Conservation (phyloP, 768 basidiomycete species). For the Naematelia encephala region DNA sequence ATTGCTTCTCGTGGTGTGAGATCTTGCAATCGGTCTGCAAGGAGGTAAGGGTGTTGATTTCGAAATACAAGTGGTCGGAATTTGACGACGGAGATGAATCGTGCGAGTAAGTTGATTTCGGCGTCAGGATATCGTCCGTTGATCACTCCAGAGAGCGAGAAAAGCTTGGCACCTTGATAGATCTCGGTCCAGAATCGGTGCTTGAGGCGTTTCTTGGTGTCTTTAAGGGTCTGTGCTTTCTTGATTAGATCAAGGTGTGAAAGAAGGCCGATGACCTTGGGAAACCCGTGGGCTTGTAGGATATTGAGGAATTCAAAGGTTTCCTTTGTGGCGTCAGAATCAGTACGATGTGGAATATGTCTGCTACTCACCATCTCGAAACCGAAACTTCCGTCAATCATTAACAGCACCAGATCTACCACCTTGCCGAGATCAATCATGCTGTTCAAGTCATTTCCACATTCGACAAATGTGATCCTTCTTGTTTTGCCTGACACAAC, state of each 20-base stretch:
- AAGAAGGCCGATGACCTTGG: slow-evolving; percentile 94
- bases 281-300: slow-evolving; percentile 94
- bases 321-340: slow-evolving; percentile 61
- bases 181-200: slow-evolving; percentile 99
- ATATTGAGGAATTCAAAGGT: slow-evolving; percentile 98
- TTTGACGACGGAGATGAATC: slow-evolving; percentile 97
- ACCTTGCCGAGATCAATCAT: slow-evolving; percentile 99
- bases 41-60: slow-evolving; percentile 89
- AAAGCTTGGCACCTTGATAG: slow-evolving; percentile 96
- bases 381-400: slow-evolving; percentile 97
- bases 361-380: slow-evolving; percentile 83
- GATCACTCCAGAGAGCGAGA: slow-evolving; percentile 92
- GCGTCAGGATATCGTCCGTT: slow-evolving; percentile 97
- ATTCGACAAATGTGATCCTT: slow-evolving; percentile 92
- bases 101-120: slow-evolving; percentile 91
- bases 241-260: slow-evolving; percentile 97
- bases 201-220: slow-evolving; percentile 90
- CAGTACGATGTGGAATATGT: background rate
- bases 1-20: slow-evolving; percentile 83
- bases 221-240: slow-evolving; percentile 76
- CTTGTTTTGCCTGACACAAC: slow-evolving; percentile 90
- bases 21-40: slow-evolving; percentile 92
- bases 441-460: slow-evolving; percentile 93
- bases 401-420: slow-evolving; percentile 89
- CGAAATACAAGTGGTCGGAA: slow-evolving; percentile 96